Base-by-base conservation (phyloP, 2,329 filamentous ascomycete genomes). In the Orbilia blumenaviensis region DNA sequence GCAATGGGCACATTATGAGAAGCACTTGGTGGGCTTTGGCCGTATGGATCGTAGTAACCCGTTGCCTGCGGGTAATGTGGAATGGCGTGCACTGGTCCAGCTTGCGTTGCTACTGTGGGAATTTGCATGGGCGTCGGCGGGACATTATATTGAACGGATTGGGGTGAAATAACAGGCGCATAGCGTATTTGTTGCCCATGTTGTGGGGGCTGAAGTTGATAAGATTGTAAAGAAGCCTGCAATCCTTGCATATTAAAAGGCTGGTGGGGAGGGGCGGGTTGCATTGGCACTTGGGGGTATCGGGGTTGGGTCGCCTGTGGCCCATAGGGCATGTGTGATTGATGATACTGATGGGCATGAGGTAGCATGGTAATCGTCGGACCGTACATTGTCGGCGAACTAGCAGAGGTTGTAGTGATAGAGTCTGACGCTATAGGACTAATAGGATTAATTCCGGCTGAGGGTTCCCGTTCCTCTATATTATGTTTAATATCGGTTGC, bases 401-500 rank as follows among this genome's bases (percentile, higher is more conserved):
- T 62, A 1, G 66, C 61, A 56, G 73, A 77, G 4, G 54, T 48
- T 21, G 66, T 67, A 36, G 66, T 46, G 36, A 61, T 48, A 32
- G 66, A 66, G 32, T 67, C 62, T 54, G 66, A 66, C 46, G 41
- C 48, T 42, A 63, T 36, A 44, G 66, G 63, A 44, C 23, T 54
- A 23, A 56, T 66, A 50, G 61, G 52, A 56, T 56, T 56, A 18
- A 27, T 56, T 34, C 46, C 61, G 66, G 32, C 58, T 10, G 29
- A 63, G 48, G 54, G 64, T 54, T 69, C 72, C 42, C 52, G 58
- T 9, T 61, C 64, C 60, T 66, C 72, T 64, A 76, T 62, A 38
- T 67, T 77, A n/a, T 77, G 52, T 48, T 77, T 77, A 16, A 76
- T 76, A 38, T 77, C 73, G 46, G 73, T 67, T 62, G 62, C 73